These are phyloP conservation scores for Coniochaeta pulveracea DNA, from an alignment of 2,329 filamentous ascomycete species.

Conservation along the genomic window DNA sequence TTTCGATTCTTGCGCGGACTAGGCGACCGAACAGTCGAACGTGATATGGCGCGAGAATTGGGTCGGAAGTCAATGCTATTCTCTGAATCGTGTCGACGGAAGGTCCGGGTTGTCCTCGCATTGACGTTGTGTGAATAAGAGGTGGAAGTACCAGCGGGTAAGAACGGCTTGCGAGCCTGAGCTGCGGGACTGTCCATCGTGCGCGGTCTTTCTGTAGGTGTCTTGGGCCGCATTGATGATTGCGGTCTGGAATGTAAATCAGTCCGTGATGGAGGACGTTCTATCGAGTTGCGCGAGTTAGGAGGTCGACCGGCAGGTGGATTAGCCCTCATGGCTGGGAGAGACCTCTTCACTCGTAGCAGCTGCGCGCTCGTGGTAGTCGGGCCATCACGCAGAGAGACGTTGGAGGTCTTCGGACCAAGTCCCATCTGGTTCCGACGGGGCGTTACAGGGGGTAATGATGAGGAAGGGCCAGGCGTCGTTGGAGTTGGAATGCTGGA, in stretches of 20 bases:
- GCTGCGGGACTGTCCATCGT: conserved; percentile 39
- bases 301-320: conserved; percentile 39
- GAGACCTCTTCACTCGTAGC: conserved; percentile 52
- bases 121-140: conserved; percentile 62
- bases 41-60: conserved; percentile 44
- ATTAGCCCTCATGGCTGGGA: conserved; percentile 44
- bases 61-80: conserved; percentile 48
- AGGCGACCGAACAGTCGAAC: conserved; percentile 47
- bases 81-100: conserved; percentile 77
- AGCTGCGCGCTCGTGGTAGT: conserved; percentile 57
- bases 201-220: conserved; percentile 54
- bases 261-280: conserved; percentile 49
- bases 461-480: conserved; percentile 41
- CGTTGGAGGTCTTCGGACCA: conserved; percentile 39
- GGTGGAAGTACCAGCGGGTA: conserved; percentile 59
- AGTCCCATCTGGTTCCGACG: conserved; percentile 51
- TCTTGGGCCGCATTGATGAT: conserved; percentile 52
- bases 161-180: conserved; percentile 53
- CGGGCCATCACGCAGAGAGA: conserved; percentile 44
- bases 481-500: conserved; percentile 51
- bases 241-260: conserved; percentile 36
- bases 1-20: conserved; percentile 41
- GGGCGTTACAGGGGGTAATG: conserved; percentile 46
- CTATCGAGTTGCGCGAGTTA: conserved; percentile 29
- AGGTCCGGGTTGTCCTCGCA: conserved; percentile 57